Evolutionary conservation across 2,329 filamentous ascomycete species (phyloP), one percentile per base, ranked within the genome.

Genomic region (Onygena corvina): DNA sequence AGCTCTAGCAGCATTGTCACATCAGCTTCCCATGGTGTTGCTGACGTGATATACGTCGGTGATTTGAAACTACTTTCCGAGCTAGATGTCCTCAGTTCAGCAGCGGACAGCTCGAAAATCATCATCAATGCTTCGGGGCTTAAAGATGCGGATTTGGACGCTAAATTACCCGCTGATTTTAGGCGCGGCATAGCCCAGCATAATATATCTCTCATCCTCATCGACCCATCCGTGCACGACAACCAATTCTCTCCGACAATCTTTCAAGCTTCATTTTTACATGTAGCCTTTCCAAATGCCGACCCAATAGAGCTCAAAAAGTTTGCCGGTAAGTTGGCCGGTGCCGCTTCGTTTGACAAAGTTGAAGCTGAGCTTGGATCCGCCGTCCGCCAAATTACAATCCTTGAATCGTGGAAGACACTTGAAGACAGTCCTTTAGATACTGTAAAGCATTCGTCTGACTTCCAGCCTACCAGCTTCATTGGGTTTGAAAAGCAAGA

Each of bases 111-210:
- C 48, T 84, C 84, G 49, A 83, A 80, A 55, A 67, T 95, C 38
- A 76, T 95, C 49, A 61, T 95, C 35, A 85, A 81, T 60, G 75
- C 92, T 20, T 76, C 86, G 23, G 82, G 80, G 57, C 79, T 86
- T 64, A 94, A 94, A 70, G 79, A 87, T 47, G 90, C 93, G 38
- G 88, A 95, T 30, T 65, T 89, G 4, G 90, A 96, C 71, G 94
- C 93, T 76, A 76, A 85, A 58, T 72, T 98, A 4, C 79, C 86
- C 1, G 73, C 75, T 31, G 65, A 72, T 42, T 77, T 92, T 55
- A 81, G 84, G 61, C 86, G 84, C 67, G 73, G 76, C 11, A 68
- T 95, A 46, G 78, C 80, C 48, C 74, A 80, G 60, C 86, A 85
- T 66, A 75, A 76, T 29, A 71, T 89, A 29, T 71, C 82, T 54